Evolutionary conservation across 2,329 filamentous ascomycete genomes (phyloP).

Genomic region (Penicillium sp.): DNA sequence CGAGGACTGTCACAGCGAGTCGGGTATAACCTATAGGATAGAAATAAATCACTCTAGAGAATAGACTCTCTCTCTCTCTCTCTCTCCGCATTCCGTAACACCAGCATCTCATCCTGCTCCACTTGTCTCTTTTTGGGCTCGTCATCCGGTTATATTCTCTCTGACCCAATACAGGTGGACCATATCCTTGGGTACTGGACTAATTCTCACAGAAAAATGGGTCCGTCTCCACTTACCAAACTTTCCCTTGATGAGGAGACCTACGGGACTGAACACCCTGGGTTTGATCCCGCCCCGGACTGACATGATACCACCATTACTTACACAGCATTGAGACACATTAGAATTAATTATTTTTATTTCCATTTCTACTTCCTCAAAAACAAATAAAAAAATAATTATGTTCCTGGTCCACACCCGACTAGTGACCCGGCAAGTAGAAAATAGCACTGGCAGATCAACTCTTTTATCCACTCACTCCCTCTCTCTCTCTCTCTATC

Average conservation of each 20-base stretch:
- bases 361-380: not conserved
- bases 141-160: conserved; percentile 9
- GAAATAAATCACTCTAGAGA: not conserved
- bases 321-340: conserved; percentile 14
- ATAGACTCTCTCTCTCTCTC: not conserved
- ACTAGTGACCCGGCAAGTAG: conserved; percentile 29
- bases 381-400: conserved; percentile 14
- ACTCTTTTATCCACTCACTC: conserved; percentile 35
- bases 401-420: conserved; percentile 24
- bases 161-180: conserved; percentile 5
- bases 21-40: not conserved
- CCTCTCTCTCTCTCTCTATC: conserved; percentile 20
- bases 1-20: not conserved
- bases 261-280: conserved; percentile 3
- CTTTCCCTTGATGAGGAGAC: not conserved
- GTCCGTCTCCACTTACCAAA: not conserved
- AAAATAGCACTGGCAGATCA: conserved; percentile 36
- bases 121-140: conserved; percentile 13
- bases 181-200: conserved; percentile 6
- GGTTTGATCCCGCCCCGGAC: conserved; percentile 18
- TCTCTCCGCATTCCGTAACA: conserved; percentile 18
- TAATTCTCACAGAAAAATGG: not conserved
- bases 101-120: conserved; percentile 10
- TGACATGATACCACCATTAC: conserved; percentile 5
- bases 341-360: conserved; percentile 2